phyloP scores from a whole-genome alignment of 2,329 filamentous ascomycete species.

The Epichloe festucae region DNA sequence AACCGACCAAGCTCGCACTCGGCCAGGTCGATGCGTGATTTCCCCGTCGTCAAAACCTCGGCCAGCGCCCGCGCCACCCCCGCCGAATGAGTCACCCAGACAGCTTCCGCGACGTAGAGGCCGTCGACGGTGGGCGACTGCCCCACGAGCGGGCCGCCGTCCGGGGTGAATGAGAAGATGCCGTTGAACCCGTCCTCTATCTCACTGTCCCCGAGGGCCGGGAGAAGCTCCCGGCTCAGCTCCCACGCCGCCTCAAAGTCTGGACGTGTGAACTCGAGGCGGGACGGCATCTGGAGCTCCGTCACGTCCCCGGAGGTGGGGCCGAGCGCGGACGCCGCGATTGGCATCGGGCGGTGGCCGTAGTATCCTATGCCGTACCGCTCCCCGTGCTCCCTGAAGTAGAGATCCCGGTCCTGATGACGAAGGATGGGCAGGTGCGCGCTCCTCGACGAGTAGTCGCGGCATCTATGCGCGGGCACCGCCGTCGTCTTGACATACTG shows the following conservation, averaged over 20 bases:
- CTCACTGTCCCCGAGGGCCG: slow-evolving; percentile 33
- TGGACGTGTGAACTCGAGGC: slow-evolving; percentile 43
- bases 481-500: slow-evolving; percentile 51
- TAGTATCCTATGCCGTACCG: slow-evolving; percentile 52
- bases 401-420: slow-evolving; percentile 50
- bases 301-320: slow-evolving; percentile 38
- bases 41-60: slow-evolving; percentile 42
- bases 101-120: slow-evolving; percentile 52
- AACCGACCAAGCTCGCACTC: slow-evolving; percentile 49
- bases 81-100: slow-evolving; percentile 55
- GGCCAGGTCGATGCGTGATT: slow-evolving; percentile 40
- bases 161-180: slow-evolving; percentile 53
- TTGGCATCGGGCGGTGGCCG: slow-evolving; percentile 47
- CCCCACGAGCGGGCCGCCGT: slow-evolving; percentile 47
- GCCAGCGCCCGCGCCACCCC: slow-evolving; percentile 49
- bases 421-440: slow-evolving; percentile 45
- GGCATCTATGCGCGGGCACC: slow-evolving; percentile 29
- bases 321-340: slow-evolving; percentile 41
- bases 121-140: slow-evolving; percentile 44
- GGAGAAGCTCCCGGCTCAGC: slow-evolving; percentile 39
- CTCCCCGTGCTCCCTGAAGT: slow-evolving; percentile 52
- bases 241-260: slow-evolving; percentile 51
- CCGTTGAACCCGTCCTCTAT: slow-evolving; percentile 52
- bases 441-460: slow-evolving; percentile 26
- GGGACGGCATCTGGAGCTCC: slow-evolving; percentile 51